A percentile compares a stretch with the other conserved stretches of the same genome.
Conservation (phyloP, 495 filamentous ascomycete species). For the Lepidopterella palustris region DNA sequence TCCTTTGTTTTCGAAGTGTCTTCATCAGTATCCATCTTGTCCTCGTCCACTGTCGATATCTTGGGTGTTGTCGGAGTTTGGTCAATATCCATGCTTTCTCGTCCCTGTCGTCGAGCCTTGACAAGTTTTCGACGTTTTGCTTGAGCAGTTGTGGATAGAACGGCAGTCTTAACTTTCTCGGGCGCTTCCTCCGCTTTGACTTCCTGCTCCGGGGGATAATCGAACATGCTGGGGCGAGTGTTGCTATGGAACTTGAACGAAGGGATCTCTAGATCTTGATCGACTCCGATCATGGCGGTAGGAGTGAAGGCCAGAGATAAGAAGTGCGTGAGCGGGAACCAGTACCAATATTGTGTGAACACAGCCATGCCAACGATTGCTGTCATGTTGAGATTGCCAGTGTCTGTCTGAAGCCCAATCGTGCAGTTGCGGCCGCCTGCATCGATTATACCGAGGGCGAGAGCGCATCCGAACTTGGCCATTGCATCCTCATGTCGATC, state of each 20-base stretch:
- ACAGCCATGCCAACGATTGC: conserved; percentile 96
- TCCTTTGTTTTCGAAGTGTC: conserved; percentile 48
- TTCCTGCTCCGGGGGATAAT: conserved; percentile 95
- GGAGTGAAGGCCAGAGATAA: conserved; percentile 87
- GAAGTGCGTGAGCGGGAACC: conserved; percentile 99
- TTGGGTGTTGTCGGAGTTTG: conserved; percentile 66
- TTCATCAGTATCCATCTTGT: conserved; percentile 92
- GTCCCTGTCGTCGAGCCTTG: conserved; percentile 40
- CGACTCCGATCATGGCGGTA: conserved; percentile 88
- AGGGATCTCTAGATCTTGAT: conserved; percentile 90
- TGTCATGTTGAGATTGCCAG: conserved; percentile 95
- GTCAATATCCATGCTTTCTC: conserved; percentile 53
- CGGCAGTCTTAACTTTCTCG: conserved; percentile 89
- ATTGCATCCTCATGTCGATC: conserved; percentile 98
- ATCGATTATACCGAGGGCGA: conserved; percentile 95
- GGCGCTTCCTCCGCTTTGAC: conserved; percentile 89
- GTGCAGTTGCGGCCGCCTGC: conserved; percentile 98
- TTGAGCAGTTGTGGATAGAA: conserved; percentile 93
- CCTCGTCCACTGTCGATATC: conserved; percentile 49
- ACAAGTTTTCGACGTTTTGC: conserved; percentile 82
- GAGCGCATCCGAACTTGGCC: conserved; percentile 94
- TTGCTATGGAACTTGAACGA: conserved; percentile 93
- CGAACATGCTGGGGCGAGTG: conserved; percentile 89
- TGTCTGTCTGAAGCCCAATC: conserved; percentile 94
- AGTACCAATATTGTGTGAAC: conserved; percentile 99